Evolutionary conservation across 192 early-diverging fungal species (phyloP), one percentile per base, ranked within the genome.

Genomic region (Hyaloraphidium curvatum): DNA sequence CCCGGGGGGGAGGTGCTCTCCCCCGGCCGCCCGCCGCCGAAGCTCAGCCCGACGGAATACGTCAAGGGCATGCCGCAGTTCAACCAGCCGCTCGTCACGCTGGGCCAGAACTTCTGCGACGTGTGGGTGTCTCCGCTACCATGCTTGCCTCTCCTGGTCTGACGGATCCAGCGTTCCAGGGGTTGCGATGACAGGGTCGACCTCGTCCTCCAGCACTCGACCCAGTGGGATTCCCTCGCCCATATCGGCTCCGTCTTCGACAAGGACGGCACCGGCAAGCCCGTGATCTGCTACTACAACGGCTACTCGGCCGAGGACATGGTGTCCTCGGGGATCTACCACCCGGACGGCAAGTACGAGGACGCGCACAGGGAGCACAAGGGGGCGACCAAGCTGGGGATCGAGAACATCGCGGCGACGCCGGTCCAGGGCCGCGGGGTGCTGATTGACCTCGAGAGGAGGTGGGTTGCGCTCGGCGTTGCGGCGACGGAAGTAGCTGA

Each of bases 141-240:
- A n/a, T n/a, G n/a, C n/a, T n/a, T n/a, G n/a, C n/a, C n/a, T n/a
- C n/a, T n/a, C n/a, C n/a, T n/a, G n/a, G n/a, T n/a, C n/a, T n/a
- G n/a, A n/a, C n/a, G n/a, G n/a, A n/a, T n/a, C n/a, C n/a, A n/a
- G n/a, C n/a, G n/a, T n/a, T n/a, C n/a, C n/a, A n/a, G n/a, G n/a
- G n/a, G n/a, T n/a, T n/a, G n/a, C n/a, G n/a, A n/a, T n/a, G n/a
- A n/a, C n/a, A n/a, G n/a, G n/a, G n/a, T n/a, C n/a, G n/a, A n/a
- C n/a, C 43, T 48, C 17, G 23, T 25, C 23, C 25, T 48, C 17
- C 43, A 48, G 19, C 25, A 48, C 23, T 48, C 43, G 23, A 22
- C 43, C 43, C 43, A 48, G 43, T 48, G 43, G 43, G 43, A 48
- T 48, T 14, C 17, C 11, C 25, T 48, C 23, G 43, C 43, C 23